Base-by-base conservation (phyloP, 768 basidiomycete genomes). In the Suillus clintonianus region DNA sequence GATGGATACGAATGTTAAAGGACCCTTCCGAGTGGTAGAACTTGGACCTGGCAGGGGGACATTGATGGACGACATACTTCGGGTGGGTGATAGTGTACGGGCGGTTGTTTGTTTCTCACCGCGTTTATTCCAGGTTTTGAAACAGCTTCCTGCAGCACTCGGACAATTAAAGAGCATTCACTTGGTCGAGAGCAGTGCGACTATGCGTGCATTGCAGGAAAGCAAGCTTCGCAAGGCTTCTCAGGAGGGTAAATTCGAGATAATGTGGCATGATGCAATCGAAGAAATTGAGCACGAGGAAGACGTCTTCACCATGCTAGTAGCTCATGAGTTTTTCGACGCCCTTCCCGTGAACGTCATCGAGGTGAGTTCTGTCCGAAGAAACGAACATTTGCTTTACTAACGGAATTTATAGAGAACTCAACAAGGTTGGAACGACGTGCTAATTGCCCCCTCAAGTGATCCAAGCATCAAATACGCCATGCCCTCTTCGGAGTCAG, bases 301-400 rank as follows among this genome's bases (percentile, higher is more conserved):
- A 19, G 77, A 80, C 11, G 72, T 75, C 57, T 98, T 89, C 74
- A 95, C 95, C 0, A 87, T 97, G 81, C 74, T 97, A 27, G 79
- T 98, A 17, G 97, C 97, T 0, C 96, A 99, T 75, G 97, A 99
- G 72, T 97, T 99, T 78, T 99, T 99, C 66, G 97, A 99, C 73
- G 96, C 96, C 0, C 81, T 99, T 50, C 97, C 97, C 0, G 88
- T 98, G 54, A 93, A 97, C 74, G 80, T 95, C 42, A 79, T 99
- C 42, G 88, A 97, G 81, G 95, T 94, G 67, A 13, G 81, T 72
- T 17, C n/a, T 17, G 6, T 41, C 11, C 39, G 13, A 8, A 30
- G 6, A 11, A 27, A 57, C 17, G 24, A 56, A 24, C 17, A 24
- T 39, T 27, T 13, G 3, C 11, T 30, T 39, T 30, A 57, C 56